A percentile compares a stretch with the other conserved stretches of the same genome.
These are phyloP conservation scores for Canavalia ensiformis DNA, from an alignment of 306 rosid genomes.

Conservation along the genomic window DNA sequence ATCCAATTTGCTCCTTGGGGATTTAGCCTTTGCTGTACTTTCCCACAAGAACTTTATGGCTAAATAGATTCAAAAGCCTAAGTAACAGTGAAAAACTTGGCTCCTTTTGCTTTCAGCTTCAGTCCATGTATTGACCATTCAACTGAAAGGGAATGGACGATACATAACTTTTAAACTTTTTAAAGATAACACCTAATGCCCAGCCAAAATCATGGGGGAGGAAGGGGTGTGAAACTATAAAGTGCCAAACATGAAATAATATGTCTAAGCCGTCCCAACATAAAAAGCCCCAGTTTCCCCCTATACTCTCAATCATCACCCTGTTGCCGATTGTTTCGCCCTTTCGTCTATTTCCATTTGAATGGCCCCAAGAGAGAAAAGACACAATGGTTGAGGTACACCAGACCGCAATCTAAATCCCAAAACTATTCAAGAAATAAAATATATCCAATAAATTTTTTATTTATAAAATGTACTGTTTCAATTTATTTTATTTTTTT, in stretches of 20 bases:
- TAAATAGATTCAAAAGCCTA: constrained; percentile 51
- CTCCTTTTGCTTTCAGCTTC: constrained; percentile 55
- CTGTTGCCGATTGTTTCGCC: background rate
- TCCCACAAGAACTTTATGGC: constrained; percentile 48
- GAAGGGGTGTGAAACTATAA: constrained; percentile 47
- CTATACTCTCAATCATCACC: constrained; percentile 39
- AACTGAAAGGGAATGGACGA: constrained; percentile 47
- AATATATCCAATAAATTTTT: background rate
- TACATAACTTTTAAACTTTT: constrained; percentile 35
- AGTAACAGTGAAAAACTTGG: constrained; percentile 47
- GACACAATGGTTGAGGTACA: constrained; percentile 17
- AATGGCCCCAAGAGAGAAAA: constrained; percentile 10
- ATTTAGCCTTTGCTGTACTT: constrained; percentile 58
- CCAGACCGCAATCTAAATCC: background rate
- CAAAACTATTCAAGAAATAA: background rate
- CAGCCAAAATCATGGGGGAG: constrained; percentile 45
- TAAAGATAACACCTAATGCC: constrained; percentile 18
- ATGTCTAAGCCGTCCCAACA: constrained; percentile 43
- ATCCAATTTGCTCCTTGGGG: constrained; percentile 54
- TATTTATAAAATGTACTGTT: background rate
- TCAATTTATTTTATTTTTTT: background rate
- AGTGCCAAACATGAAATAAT: constrained; percentile 39
- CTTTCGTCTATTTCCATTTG: constrained; percentile 27
- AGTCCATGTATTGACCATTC: constrained; percentile 46
- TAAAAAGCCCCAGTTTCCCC: constrained; percentile 29